Base-by-base conservation (phyloP, 371 early-diverging fungal genomes). In the Capillidium heterosporum region DNA sequence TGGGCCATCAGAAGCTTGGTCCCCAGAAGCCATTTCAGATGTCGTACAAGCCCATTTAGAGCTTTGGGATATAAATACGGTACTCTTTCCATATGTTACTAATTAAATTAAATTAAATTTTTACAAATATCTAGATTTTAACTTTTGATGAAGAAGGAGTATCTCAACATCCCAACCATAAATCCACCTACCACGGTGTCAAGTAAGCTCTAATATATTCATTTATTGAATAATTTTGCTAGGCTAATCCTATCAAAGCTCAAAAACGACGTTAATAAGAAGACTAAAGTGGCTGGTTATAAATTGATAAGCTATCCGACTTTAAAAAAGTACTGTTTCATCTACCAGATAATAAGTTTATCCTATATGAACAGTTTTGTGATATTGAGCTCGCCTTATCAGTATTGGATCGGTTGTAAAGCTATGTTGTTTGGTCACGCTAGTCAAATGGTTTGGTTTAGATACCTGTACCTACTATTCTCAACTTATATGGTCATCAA, bases 401-500 rank as follows among this genome's bases (percentile, higher is more conserved):
- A 44, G 23, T 15, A 19, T 15, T 44, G 17, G 19, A 44, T 23
- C 19, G 57, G 59, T 19, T 19, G 65, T 53, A 52, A 59, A 50
- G 93, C 94, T 8, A 98, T 98, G 98, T 66, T 73, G 32, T 70
- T 76, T 62, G 98, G 97, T 63, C 67, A 63, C 50, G 80, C 77
- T 7, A 35, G 35, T 48, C 98, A 99, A 70, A 64, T 96, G 62
- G 84, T 89, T 15, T 97, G 98, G 98, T 99, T 92, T 72, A 72
- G 99, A 29, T 82, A 85, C 69, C 65, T 97, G 24, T 98, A 93
- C 69, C 74, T 96, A 44, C 63, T 84, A 13, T 88, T 91, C 62
- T 91, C 94, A n/a, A 74, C 91, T 56, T 99, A 91, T 71, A 95
- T 95, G 95, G 70, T 76, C 59, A 73, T 91, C 56, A 97, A 95